Percentiles rank a stretch among this genome's conserved stretches.
phyloP scores from a whole-genome alignment of 2,329 filamentous ascomycete genomes.

The Verticillium tricorpus region DNA sequence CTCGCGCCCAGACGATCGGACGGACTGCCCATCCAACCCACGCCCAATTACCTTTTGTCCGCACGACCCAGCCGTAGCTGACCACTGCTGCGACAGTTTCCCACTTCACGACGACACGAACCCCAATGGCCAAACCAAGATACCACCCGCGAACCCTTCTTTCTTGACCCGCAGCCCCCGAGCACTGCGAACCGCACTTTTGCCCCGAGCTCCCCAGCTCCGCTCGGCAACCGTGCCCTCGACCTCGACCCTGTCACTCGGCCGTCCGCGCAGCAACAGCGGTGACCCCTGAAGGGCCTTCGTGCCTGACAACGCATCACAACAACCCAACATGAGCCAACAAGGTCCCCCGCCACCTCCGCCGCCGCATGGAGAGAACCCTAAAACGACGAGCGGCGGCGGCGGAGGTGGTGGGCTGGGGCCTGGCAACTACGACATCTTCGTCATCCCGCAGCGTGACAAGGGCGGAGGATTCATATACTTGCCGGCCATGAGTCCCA shows the following conservation, averaged over 20 bases:
- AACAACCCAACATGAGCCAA: slow-evolving; percentile 35
- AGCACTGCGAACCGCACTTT: neutral
- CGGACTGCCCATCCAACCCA: neutral
- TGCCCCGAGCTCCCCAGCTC: neutral
- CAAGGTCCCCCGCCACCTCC: slow-evolving; percentile 64
- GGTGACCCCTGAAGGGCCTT: slow-evolving; percentile 1
- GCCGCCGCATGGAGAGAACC: slow-evolving; percentile 78
- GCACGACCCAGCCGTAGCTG: neutral
- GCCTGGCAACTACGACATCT: slow-evolving; percentile 92
- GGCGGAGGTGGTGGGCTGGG: slow-evolving; percentile 59
- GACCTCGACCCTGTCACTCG: neutral
- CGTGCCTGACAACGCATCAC: slow-evolving; percentile 5
- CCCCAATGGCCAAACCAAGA: slow-evolving; percentile 25
- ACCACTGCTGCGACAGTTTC: neutral
- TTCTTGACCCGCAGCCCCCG: slow-evolving; percentile 5
- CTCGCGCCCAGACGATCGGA: neutral
- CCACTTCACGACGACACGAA: slow-evolving; percentile 11
- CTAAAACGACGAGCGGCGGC: slow-evolving; percentile 58
- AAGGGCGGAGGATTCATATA: slow-evolving; percentile 88
- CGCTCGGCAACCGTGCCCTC: neutral
- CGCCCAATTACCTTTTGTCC: neutral
- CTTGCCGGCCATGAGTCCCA: slow-evolving; percentile 81
- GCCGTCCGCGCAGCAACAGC: neutral
- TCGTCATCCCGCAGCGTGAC: slow-evolving; percentile 90
- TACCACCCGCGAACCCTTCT: slow-evolving; percentile 16